Evolutionary conservation across 2,329 filamentous ascomycete species (phyloP), one percentile per base, ranked within the genome.

Genomic region (Fusarium vanettenii): DNA sequence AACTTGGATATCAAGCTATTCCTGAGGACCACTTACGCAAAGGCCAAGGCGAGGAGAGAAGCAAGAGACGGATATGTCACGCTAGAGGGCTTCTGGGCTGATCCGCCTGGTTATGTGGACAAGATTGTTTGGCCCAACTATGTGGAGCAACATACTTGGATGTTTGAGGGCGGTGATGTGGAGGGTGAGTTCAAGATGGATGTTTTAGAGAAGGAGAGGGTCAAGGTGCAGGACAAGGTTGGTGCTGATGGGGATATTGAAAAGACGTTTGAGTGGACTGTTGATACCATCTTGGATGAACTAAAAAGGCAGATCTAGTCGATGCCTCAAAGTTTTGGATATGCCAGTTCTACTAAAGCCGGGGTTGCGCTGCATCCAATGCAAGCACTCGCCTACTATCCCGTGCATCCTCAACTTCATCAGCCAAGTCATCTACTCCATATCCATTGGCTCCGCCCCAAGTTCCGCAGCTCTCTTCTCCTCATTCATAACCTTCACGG

Each of bases 81-180:
- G 4, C 83, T 93, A 6, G 91, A 98, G 79, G 96, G 95, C 31
- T 99, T 98, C 85, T 99, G 97, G 97, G 89, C 92, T 66, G 97
- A 99, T 82, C 97, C 97, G 0, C 95, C 95, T 0, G 95, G 94
- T 0, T 99, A 98, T 81, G 95, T 98, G 41, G 95, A 98, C 81
- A 90, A 93, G 81, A 89, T 99, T 64, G 97, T 99, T 6, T 99
- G 97, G 97, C 96, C 96, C 5, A 96, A 97, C 78, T 98, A 98
- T 82, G 94, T 93, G 5, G 87, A 89, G 63, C 91, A 95, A 78
- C 95, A 98, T 84, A 86, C 86, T 25, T 97, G 94, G 88, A 86
- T 99, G 81, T 97, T 98, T 80, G 83, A 92, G 73, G 84, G 85
- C 9, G 92, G 90, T 0, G 86, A 95, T 80, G 93, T 94, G 0